A percentile compares a stretch with the other conserved stretches of the same genome.
phyloP scores from a whole-genome alignment of 2,329 filamentous ascomycete species.

The Colletotrichum lindemuthianum region DNA sequence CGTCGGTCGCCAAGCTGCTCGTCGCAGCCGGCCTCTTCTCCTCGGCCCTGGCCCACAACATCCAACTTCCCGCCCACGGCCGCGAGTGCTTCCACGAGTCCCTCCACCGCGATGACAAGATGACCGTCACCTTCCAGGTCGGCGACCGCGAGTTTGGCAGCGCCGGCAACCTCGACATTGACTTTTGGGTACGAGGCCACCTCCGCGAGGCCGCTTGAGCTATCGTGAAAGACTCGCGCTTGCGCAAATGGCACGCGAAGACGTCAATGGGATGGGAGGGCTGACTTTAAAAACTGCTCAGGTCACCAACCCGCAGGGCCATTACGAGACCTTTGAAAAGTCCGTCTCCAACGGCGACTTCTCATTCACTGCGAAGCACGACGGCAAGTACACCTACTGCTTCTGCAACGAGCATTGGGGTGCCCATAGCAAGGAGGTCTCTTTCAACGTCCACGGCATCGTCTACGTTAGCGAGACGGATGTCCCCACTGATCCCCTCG shows the following conservation, averaged over 20 bases:
- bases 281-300: slow-evolving; percentile 45
- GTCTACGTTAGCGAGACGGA: slow-evolving; percentile 95
- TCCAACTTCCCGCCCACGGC: slow-evolving; percentile 91
- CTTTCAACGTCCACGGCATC: slow-evolving; percentile 98
- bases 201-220: background rate
- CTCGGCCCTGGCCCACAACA: slow-evolving; percentile 86
- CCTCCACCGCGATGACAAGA: slow-evolving; percentile 93
- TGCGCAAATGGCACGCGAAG: background rate
- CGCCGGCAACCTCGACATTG: slow-evolving; percentile 93
- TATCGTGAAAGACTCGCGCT: background rate
- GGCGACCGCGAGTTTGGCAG: slow-evolving; percentile 96
- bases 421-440: slow-evolving; percentile 95
- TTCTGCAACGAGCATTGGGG: slow-evolving; percentile 99
- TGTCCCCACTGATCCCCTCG: slow-evolving; percentile 84
- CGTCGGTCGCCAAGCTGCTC: slow-evolving; percentile 55
- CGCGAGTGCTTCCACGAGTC: slow-evolving; percentile 97
- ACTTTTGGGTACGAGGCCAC: slow-evolving; percentile 83
- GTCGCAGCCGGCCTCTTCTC: slow-evolving; percentile 57
- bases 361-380: slow-evolving; percentile 84
- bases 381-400: slow-evolving; percentile 95
- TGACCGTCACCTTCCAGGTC: slow-evolving; percentile 99
- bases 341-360: slow-evolving; percentile 90
- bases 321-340: slow-evolving; percentile 83
- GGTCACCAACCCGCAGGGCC: slow-evolving; percentile 82
- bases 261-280: background rate